Evolutionary conservation across 371 early-diverging fungal species (phyloP), one percentile per base, ranked within the genome.

Genomic region (Rhizopus delemar): DNA sequence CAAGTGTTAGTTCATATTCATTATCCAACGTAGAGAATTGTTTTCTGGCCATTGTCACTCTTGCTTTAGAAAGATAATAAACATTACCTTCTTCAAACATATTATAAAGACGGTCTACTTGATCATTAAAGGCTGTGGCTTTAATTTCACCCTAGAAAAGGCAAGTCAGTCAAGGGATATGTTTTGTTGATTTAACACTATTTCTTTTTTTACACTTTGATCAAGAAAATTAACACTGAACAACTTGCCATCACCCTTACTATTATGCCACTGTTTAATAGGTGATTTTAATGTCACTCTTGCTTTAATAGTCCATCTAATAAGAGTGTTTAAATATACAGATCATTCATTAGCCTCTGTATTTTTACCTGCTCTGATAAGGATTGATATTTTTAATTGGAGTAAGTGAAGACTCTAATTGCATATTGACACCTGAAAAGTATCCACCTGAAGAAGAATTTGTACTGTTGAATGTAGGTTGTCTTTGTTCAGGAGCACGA

Each of bases 1-100:
- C 95, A 46, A 97, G 74, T 2, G 85, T 75, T 59, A 99, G 77
- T 70, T 99, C 99, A 65, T 98, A 99, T 60, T 96, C 92, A 69
- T 94, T 92, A 64, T 90, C 77, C 49, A 92, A 71, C 31, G 80
- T 88, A 33, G 84, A 89, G 63, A 86, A 98, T 67, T 93, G 90
- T 68, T 89, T 90, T 55, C 90, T 93, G 8, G 98, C 97, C 73
- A 88, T 79, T 63, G 90, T 90, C 15, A 98, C 86, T 51, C 81
- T 78, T 29, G 91, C 93, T 46, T 88, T 87, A 22, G 93, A 90
- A 48, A 99, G 70, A 59, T 89, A 93, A 63, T 94, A 99, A 6
- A 91, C 82, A 67, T 90, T 84, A 60, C 87, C 90, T 41, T 90
- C 86, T 56, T 93, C 84, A 9, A 98, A 65, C 49, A 88, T 35